phyloP scores from a whole-genome alignment of 805 yeast genomes.

The Barnettozyma wickerhamii region DNA sequence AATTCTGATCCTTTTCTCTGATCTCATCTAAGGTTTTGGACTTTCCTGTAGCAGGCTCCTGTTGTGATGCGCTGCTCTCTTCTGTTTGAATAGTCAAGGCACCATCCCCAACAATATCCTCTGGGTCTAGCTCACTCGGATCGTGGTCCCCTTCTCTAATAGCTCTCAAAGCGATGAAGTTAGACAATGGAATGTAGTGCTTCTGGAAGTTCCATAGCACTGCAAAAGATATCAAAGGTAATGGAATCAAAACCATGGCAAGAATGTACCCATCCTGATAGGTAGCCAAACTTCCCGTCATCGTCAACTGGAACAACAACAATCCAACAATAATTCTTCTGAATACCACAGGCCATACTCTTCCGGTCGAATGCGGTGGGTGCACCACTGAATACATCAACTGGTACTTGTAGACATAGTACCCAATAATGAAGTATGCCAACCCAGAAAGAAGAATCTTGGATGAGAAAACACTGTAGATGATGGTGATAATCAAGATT shows the following conservation, averaged over 20 bases:
- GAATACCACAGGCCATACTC: conserved; percentile 90
- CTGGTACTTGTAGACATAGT: conserved; percentile 87
- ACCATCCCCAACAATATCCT: conserved; percentile 20
- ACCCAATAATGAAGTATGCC: conserved; percentile 79
- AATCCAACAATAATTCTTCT: conserved; percentile 80
- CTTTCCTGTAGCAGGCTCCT: not conserved
- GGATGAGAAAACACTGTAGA: conserved; percentile 86
- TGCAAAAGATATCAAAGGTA: conserved; percentile 64
- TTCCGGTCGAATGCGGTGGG: conserved; percentile 95
- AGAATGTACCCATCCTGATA: conserved; percentile 74
- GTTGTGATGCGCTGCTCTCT: not conserved
- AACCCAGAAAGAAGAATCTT: conserved; percentile 83
- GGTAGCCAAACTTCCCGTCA: conserved; percentile 83
- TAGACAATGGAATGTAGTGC: conserved; percentile 73
- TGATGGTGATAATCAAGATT: conserved; percentile 76
- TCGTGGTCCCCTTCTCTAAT: conserved; percentile 45
- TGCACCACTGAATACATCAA: conserved; percentile 87
- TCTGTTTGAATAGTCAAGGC: conserved; percentile 14
- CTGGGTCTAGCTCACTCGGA: conserved; percentile 16
- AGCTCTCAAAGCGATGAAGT: conserved; percentile 84
- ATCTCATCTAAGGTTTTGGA: conserved; percentile 70
- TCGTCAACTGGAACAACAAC: conserved; percentile 80
- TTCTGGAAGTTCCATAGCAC: conserved; percentile 78
- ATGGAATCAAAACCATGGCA: conserved; percentile 68
- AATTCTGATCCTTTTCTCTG: conserved; percentile 65